Evolutionary conservation across 306 rosid species (phyloP).

Genomic region (Vachellia pachyceras): DNA sequence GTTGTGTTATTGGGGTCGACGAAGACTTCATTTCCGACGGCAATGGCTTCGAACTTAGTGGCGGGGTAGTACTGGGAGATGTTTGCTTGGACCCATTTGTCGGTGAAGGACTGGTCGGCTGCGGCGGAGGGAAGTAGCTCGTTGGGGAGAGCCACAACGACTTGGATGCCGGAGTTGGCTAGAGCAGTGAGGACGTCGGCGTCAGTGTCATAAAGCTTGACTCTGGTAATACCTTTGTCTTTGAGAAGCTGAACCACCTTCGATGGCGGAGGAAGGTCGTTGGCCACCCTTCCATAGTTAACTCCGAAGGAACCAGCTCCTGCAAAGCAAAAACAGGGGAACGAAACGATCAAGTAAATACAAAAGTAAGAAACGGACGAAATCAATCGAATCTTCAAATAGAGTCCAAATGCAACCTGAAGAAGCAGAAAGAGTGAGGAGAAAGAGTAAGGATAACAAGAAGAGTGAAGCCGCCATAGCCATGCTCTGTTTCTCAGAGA

Average conservation of each 20-base stretch:
- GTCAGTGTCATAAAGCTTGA: slow-evolving; percentile 63
- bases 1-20: slow-evolving; percentile 59
- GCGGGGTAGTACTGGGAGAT: slow-evolving; percentile 49
- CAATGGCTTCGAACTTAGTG: slow-evolving; percentile 64
- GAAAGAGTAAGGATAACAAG: slow-evolving; percentile 6
- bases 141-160: slow-evolving; percentile 58
- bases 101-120: slow-evolving; percentile 51
- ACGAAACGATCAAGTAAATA: background rate
- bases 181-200: slow-evolving; percentile 55
- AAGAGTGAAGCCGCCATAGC: slow-evolving; percentile 51
- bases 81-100: slow-evolving; percentile 62
- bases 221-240: slow-evolving; percentile 47
- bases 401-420: slow-evolving; percentile 41
- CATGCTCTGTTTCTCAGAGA: slow-evolving; percentile 33
- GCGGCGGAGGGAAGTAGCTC: slow-evolving; percentile 64
- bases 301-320: slow-evolving; percentile 55
- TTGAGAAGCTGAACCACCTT: slow-evolving; percentile 60
- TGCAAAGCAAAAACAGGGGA: slow-evolving; percentile 16
- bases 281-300: slow-evolving; percentile 66
- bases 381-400: too few relatives aligned
- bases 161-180: slow-evolving; percentile 50
- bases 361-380: too few relatives aligned
- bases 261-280: slow-evolving; percentile 49
- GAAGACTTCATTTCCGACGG: slow-evolving; percentile 72
- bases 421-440: slow-evolving; percentile 26